phyloP scores from a whole-genome alignment of 345 rosid genomes.

The Eucalyptus polyanthemos region DNA sequence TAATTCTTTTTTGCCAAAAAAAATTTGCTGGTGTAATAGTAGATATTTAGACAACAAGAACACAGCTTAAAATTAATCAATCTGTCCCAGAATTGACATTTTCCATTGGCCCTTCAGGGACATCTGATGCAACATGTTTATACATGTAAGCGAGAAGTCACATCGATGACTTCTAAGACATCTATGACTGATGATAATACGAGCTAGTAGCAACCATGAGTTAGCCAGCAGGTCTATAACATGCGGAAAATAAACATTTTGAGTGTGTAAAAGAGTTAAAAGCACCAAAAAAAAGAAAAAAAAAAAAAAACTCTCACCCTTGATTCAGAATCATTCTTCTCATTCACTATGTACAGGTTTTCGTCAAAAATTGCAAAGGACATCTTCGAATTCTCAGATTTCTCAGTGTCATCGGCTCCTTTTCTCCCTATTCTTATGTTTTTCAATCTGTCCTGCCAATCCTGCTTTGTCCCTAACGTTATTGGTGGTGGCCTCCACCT shows the following conservation, averaged over 20 bases:
- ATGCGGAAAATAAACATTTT: background rate
- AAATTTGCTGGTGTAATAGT: background rate
- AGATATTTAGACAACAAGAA: background rate
- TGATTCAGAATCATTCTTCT: conserved; percentile 63
- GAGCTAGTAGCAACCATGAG: background rate
- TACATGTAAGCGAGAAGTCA: background rate
- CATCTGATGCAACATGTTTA: background rate
- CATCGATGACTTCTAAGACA: background rate
- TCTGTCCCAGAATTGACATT: background rate
- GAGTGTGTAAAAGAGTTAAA: background rate
- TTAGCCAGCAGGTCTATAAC: background rate
- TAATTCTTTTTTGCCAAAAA: background rate
- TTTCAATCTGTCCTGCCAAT: conserved; percentile 79
- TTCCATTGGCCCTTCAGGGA: background rate
- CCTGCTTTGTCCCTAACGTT: conserved; percentile 45
- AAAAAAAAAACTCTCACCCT: conserved; percentile 31
- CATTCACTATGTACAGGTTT: conserved; percentile 42
- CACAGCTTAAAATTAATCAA: background rate
- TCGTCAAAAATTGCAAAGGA: conserved; percentile 61
- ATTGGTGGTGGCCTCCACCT: conserved; percentile 48
- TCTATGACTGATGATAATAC: background rate
- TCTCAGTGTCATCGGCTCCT: conserved; percentile 49
- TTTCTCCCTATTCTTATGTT: conserved; percentile 58
- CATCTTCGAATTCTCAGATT: conserved; percentile 49
- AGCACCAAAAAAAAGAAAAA: background rate